Conservation (phyloP, 495 filamentous ascomycete genomes). For the Penicillium antarcticum region DNA sequence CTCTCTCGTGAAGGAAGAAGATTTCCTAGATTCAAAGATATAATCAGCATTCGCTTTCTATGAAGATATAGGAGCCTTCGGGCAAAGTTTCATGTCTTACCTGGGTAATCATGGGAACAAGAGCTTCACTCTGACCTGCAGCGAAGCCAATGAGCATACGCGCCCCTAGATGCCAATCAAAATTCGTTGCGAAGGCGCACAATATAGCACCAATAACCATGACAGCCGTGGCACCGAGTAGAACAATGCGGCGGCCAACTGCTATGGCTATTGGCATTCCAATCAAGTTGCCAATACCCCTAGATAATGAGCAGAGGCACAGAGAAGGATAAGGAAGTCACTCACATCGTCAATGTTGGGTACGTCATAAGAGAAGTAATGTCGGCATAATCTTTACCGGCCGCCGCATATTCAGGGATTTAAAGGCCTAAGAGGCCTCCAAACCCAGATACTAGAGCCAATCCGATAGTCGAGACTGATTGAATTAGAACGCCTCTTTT, state of each 20-base stretch:
- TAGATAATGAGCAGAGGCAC: not conserved
- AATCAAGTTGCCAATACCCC: slow-evolving; percentile 40
- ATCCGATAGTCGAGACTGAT: slow-evolving; percentile 24
- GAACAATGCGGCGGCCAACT: slow-evolving; percentile 35
- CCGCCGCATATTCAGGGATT: slow-evolving; percentile 11
- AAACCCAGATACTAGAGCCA: slow-evolving; percentile 27
- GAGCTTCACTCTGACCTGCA: slow-evolving; percentile 30
- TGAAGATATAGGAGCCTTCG: too few species aligned
- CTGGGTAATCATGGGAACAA: slow-evolving; percentile 40
- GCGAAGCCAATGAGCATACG: slow-evolving; percentile 30
- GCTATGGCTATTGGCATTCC: slow-evolving; percentile 40
- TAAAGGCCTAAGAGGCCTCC: slow-evolving; percentile 26
- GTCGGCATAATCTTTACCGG: slow-evolving; percentile 21
- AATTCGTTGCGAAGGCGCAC: slow-evolving; percentile 10
- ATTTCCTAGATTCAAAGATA: slow-evolving; percentile 19
- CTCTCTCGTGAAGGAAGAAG: slow-evolving; percentile 34
- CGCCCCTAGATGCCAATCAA: slow-evolving; percentile 26
- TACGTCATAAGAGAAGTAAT: slow-evolving; percentile 24
- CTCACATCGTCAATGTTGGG: slow-evolving; percentile 17
- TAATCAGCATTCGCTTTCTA: too few species aligned
- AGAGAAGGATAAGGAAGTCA: not conserved
- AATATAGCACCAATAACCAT: slow-evolving; percentile 21
- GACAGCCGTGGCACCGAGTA: slow-evolving; percentile 26
- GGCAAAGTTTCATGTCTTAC: slow-evolving; percentile 7
- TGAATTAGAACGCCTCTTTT: too few species aligned